These are phyloP conservation scores for Fusarium sacchari DNA, from an alignment of 2,329 filamentous ascomycete genomes.

Conservation along the genomic window DNA sequence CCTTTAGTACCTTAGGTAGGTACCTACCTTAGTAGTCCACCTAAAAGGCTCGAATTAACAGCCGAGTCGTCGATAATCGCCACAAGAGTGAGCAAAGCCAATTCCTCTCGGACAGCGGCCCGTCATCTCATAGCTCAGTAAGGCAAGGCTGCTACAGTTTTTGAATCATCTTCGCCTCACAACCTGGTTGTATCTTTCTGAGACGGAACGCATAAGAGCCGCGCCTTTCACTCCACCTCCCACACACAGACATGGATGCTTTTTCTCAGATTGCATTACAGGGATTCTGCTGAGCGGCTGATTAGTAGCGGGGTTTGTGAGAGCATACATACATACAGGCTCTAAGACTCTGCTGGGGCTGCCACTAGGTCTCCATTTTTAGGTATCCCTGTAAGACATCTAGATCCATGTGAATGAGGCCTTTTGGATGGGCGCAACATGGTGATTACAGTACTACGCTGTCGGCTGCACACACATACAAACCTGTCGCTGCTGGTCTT, in stretches of 20 bases:
- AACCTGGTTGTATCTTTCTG: constrained; percentile 11
- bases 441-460: no score
- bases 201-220: constrained; percentile 31
- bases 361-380: background rate
- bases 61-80: background rate
- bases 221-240: constrained; percentile 24
- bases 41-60: background rate
- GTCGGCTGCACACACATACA: background rate
- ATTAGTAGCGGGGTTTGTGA: constrained; percentile 29
- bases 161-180: constrained; percentile 13
- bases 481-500: background rate
- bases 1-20: background rate
- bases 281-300: constrained; percentile 36
- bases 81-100: background rate
- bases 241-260: constrained; percentile 23
- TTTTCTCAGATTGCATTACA: constrained; percentile 32
- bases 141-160: background rate
- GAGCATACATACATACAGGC: constrained; percentile 28
- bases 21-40: background rate
- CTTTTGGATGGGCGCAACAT: background rate
- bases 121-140: background rate
- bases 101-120: background rate
- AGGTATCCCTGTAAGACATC: constrained; percentile 12
- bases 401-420: constrained; percentile 3
- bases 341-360: constrained; percentile 11